Base-by-base conservation (phyloP, 441 rosid species). In the Aleurites moluccanus region DNA sequence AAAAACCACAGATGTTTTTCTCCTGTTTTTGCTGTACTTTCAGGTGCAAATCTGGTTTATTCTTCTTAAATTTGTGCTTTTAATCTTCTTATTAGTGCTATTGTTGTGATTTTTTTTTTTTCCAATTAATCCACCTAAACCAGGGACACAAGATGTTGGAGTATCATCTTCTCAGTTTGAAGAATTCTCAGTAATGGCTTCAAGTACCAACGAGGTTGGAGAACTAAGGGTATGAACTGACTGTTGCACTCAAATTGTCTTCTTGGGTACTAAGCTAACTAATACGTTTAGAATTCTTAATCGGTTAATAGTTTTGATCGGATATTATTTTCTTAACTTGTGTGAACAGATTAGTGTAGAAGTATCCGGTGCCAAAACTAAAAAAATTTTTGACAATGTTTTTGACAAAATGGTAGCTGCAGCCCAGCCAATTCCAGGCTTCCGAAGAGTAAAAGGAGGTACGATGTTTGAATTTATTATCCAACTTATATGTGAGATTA, bases 381-480 rank as follows among this genome's bases (percentile, higher is more conserved):
- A 82, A 81, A 87, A 83, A 49, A 83, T 82, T 27, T 94, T 87
- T 57, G 80, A 90, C 76, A 42, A 76, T 55, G 94, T 91, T 23
- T 92, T 92, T 67, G 83, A 85, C 64, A 89, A 86, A 87, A 91
- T 94, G 96, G 97, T 92, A 47, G 95, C 92, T 68, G 99, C 90
- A 35, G 97, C 97, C 40, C 99, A 94, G 86, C 99, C 99, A 70
- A 94, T 92, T 73, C 97, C 97, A 0, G 97, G 99, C n/a, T 94
- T 94, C 77, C 91, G 99, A 72, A 86, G 96, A 84, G 94, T 80
- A 67, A 92, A 94, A 84, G 99, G 99, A 86, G 99, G 98, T 91
- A 80, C 45, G 25, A 59, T 59, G n/a, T 72, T 47, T 68, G 45
- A 70, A 40, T 52, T 27, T 15, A 2, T 47, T n/a, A 55, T 30